Percentiles rank a stretch among this genome's conserved stretches.
Evolutionary conservation across 75 land plant genomes (phyloP).

Genomic region (Sequoiadendron giganteum): DNA sequence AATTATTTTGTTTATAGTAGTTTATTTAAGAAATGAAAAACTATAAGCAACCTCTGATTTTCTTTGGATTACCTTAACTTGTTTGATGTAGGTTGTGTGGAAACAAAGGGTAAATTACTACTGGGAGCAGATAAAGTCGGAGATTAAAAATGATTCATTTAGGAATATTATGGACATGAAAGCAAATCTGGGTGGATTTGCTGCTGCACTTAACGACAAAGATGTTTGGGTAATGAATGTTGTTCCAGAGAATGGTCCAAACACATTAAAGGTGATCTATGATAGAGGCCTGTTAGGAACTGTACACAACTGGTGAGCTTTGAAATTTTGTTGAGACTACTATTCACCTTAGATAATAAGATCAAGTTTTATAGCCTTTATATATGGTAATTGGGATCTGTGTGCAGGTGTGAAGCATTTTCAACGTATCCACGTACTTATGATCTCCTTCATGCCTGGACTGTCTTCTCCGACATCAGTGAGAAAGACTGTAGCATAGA

Average conservation of each 20-base stretch:
- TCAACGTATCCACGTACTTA: constrained; percentile 95
- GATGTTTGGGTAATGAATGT: constrained; percentile 98
- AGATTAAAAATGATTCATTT: constrained; percentile 42
- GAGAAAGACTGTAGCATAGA: constrained; percentile 57
- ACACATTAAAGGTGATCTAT: constrained; percentile 69
- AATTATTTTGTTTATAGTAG: background rate
- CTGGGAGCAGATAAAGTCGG: constrained; percentile 61
- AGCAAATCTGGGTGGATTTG: constrained; percentile 83
- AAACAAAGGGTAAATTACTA: constrained; percentile 62
- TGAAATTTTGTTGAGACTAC: background rate
- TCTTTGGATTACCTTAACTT: background rate
- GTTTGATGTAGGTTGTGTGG: constrained; percentile 64
- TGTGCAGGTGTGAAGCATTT: constrained; percentile 89
- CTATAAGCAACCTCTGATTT: background rate
- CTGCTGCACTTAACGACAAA: constrained; percentile 70
- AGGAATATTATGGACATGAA: constrained; percentile 97
- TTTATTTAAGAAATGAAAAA: background rate
- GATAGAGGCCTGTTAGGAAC: constrained; percentile 89
- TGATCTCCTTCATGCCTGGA: constrained; percentile 91
- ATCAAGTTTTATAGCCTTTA: constrained; percentile 4
- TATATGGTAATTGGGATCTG: background rate
- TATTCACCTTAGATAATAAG: background rate
- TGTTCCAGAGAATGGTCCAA: constrained; percentile 73
- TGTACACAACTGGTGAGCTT: constrained; percentile 75
- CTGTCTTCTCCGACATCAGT: constrained; percentile 70